Evolutionary conservation across 1,284 basidiomycete genomes (phyloP), one percentile per base, ranked within the genome.

Genomic region (Microbotryum violaceum): DNA sequence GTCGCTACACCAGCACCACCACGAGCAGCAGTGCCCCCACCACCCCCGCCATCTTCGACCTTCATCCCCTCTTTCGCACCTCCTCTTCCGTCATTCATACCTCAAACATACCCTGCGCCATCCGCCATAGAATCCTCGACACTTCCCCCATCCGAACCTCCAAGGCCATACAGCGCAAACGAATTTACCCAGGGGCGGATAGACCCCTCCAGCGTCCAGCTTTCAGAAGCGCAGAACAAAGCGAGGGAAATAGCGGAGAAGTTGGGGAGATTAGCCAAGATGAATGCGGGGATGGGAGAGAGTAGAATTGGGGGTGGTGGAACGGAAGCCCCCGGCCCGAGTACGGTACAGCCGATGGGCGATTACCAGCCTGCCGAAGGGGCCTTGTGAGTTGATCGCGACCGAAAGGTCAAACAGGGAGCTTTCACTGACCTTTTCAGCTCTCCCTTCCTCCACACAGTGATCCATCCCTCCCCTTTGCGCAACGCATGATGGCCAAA

Each of bases 401-500:
- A 52, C 10, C 48, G 51, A 20, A 48, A 51, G 10, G 47, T 42
- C 10, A 49, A 4, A 6, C 12, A 20, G 23, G 20, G 48, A 21
- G 20, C 48, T 29, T 25, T 49, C 25, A n/a, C 31, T 25, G n/a
- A 18, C 25, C 18, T 45, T 27, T 5, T 8, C 8, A 23, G 7
- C 5, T 49, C 52, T 29, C 1, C n/a, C 27, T 37, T 23, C 10
- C 37, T 37, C 18, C 20, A 53, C 25, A 25, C 18, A 27, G 1
- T 8, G 49, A 49, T 29, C 62, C 61, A 59, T 61, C 20, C 57
- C 62, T 57, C 12, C 85, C 86, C 9, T 90, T 91, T 70, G 88
- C 87, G 21, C 83, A 84, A 16, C 83, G 86, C 29, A 74, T 89
- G 63, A 91, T 91, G 89, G 86, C 88, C 6, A 93, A 91, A 77